Percentiles rank a stretch among this genome's conserved stretches.
These are phyloP conservation scores for Eucalyptus polyanthemos DNA, from an alignment of 345 rosid genomes.

Conservation along the genomic window DNA sequence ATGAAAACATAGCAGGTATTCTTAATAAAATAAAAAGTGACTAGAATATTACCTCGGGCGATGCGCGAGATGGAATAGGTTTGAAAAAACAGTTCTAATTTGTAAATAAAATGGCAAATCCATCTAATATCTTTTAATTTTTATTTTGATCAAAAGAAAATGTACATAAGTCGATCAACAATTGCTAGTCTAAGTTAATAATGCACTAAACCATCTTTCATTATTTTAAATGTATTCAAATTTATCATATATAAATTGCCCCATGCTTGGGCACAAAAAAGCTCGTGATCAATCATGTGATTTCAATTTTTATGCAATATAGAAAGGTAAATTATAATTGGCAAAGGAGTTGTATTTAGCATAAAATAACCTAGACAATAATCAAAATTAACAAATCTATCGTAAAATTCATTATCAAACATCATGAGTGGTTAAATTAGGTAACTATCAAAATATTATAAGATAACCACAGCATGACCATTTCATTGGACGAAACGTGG, in stretches of 20 bases:
- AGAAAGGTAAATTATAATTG: background rate
- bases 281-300: background rate
- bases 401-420: background rate
- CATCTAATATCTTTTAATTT: background rate
- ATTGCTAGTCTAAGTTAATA: too few species aligned
- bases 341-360: background rate
- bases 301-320: background rate
- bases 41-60: background rate
- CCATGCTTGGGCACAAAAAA: conserved; percentile 1
- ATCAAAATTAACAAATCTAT: background rate
- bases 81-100: background rate
- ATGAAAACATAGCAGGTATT: background rate
- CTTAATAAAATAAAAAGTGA: background rate
- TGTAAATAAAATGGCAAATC: background rate
- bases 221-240: background rate
- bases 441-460: background rate
- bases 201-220: background rate
- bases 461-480: background rate
- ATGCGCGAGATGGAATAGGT: background rate
- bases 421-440: background rate
- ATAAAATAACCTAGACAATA: background rate
- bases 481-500: too few species aligned
- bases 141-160: background rate
- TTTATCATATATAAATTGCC: background rate
- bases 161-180: background rate